Conservation (phyloP, 495 filamentous ascomycete species). For the Pseudevernia furfuracea region DNA sequence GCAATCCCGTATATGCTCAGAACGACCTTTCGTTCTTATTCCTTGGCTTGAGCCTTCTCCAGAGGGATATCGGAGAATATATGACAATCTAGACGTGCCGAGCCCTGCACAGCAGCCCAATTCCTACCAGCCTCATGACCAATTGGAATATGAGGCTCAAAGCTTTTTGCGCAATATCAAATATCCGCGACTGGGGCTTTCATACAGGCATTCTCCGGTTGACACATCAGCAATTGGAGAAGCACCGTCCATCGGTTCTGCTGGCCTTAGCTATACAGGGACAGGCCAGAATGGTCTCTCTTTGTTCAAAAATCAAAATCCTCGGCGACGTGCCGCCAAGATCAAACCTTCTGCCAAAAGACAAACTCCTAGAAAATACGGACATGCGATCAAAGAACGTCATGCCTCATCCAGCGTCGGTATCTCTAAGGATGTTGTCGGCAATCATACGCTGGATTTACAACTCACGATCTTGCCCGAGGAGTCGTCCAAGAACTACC, state of each 20-base stretch:
- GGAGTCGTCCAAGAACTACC: not conserved
- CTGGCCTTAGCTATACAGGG: not conserved
- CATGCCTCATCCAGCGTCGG: not conserved
- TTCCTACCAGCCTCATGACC: not conserved
- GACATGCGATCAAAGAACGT: not conserved
- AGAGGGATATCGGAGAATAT: not conserved
- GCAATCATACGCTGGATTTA: not conserved
- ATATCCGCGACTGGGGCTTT: not conserved
- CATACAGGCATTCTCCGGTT: not conserved
- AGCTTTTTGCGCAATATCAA: not conserved
- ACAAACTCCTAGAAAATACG: not conserved
- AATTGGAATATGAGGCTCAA: not conserved
- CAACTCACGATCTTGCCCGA: not conserved
- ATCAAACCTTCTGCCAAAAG: not conserved
- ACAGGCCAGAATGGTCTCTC: not conserved
- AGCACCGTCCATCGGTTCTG: not conserved
- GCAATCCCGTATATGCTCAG: not conserved
- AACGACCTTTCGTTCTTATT: not conserved
- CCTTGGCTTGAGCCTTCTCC: not conserved
- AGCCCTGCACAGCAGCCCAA: not conserved
- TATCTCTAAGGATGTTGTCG: not conserved
- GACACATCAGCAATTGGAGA: not conserved
- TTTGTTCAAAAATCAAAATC: not conserved
- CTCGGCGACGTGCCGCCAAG: not conserved
- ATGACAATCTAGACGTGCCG: not conserved